A percentile compares a stretch with the other conserved stretches of the same genome.
Evolutionary conservation across 768 basidiomycete genomes (phyloP).

Genomic region (Calocybe cyanea): DNA sequence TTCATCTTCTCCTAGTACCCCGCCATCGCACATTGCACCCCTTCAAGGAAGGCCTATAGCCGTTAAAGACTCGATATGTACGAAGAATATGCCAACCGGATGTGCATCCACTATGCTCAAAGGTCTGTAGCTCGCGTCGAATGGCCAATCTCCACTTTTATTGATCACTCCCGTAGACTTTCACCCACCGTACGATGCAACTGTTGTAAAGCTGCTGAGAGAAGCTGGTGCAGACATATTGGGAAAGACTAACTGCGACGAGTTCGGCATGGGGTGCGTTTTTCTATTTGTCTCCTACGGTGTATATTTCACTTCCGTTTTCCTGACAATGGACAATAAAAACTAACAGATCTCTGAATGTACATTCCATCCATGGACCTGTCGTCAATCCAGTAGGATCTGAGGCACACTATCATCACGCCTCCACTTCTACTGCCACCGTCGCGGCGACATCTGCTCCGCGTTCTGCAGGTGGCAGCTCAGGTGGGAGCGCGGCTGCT

Average conservation of each 20-base stretch:
- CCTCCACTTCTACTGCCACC: background rate
- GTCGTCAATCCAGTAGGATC: slow-evolving; percentile 70
- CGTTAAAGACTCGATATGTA: slow-evolving; percentile 88
- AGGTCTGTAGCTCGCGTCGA: slow-evolving; percentile 32
- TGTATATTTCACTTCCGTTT: background rate
- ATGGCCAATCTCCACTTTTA: background rate
- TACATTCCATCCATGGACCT: slow-evolving; percentile 68
- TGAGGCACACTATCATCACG: background rate
- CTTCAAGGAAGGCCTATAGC: slow-evolving; percentile 53
- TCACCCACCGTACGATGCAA: slow-evolving; percentile 80
- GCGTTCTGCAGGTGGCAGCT: slow-evolving; percentile 86
- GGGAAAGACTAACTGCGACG: slow-evolving; percentile 94
- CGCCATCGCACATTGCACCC: slow-evolving; percentile 11
- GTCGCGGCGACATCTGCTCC: slow-evolving; percentile 9
- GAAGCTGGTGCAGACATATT: slow-evolving; percentile 64
- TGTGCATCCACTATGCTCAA: slow-evolving; percentile 77
- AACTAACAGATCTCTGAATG: slow-evolving; percentile 64
- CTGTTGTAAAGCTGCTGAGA: slow-evolving; percentile 65
- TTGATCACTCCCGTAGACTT: slow-evolving; percentile 47
- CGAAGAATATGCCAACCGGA: slow-evolving; percentile 55
- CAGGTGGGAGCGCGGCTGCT: slow-evolving; percentile 92
- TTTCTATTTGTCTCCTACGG: background rate
- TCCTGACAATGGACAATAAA: background rate
- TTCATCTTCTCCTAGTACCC: slow-evolving; percentile 4
- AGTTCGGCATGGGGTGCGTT: slow-evolving; percentile 96